Percentiles rank a stretch among this genome's conserved stretches.
Conservation (phyloP, 805 yeast genomes). For the Kuraishia piskuri region DNA sequence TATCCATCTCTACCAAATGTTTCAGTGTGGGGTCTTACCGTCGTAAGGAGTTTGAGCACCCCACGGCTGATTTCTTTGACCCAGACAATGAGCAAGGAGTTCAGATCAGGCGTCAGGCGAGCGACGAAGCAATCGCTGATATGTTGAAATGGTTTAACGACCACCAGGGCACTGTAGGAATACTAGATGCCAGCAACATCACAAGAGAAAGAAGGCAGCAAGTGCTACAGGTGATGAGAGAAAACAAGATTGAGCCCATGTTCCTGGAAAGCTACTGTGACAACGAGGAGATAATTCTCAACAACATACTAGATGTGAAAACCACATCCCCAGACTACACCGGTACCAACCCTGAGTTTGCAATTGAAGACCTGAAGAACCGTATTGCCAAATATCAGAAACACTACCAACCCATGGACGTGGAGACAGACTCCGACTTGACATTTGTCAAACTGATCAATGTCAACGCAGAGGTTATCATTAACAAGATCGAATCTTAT, state of each 20-base stretch:
- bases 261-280: conserved; percentile 91
- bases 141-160: conserved; percentile 82
- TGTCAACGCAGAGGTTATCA: conserved; percentile 79
- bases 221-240: conserved; percentile 47
- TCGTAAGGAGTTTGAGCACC: conserved; percentile 46
- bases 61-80: conserved; percentile 74
- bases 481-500: conserved; percentile 82
- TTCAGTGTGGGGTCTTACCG: conserved; percentile 88
- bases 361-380: conserved; percentile 60
- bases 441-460: conserved; percentile 86
- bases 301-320: conserved; percentile 80
- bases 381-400: conserved; percentile 70
- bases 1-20: conserved; percentile 75
- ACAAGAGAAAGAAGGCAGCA: conserved; percentile 62
- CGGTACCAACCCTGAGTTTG: conserved; percentile 60
- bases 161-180: conserved; percentile 82
- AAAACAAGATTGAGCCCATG: conserved; percentile 74
- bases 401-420: conserved; percentile 69
- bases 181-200: conserved; percentile 88
- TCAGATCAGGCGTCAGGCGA: conserved; percentile 58
- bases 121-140: conserved; percentile 62
- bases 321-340: conserved; percentile 79
- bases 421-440: conserved; percentile 46
- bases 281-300: conserved; percentile 66
- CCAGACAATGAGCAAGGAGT: conserved; percentile 57